Evolutionary conservation across 176 grass and related monocot species (phyloP).

Genomic region (Lolium perenne): DNA sequence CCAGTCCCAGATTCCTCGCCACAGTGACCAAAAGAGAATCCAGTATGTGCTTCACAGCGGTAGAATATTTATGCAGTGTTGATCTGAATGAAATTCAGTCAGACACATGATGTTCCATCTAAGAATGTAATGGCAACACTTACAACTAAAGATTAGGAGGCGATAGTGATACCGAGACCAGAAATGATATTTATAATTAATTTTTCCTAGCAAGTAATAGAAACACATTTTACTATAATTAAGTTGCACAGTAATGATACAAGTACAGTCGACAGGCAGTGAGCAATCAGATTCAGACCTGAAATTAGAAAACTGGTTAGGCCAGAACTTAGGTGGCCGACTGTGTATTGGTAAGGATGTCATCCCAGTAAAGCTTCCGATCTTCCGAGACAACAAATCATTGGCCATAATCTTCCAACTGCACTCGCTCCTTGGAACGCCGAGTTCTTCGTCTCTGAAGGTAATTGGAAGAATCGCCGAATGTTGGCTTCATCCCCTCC

Average conservation of each 20-base stretch:
- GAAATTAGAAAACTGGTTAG: no score
- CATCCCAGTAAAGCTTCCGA: slow-evolving; percentile 65
- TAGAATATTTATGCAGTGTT: slow-evolving; percentile 45
- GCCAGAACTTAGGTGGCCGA: background rate
- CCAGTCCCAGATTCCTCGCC: slow-evolving; percentile 51
- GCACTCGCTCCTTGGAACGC: slow-evolving; percentile 9
- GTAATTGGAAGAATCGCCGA: slow-evolving; percentile 41
- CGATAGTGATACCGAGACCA: no score
- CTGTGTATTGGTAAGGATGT: slow-evolving; percentile 42
- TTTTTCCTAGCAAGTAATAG: no score
- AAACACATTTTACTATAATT: no score
- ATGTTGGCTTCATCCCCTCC: slow-evolving; percentile 35
- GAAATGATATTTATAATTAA: no score
- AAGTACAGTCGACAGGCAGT: no score
- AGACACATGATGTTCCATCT: no score
- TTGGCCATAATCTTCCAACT: slow-evolving; percentile 61
- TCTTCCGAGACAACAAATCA: slow-evolving; percentile 60
- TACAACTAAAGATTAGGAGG: no score
- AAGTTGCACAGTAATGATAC: no score
- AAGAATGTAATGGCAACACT: no score
- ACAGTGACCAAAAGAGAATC: slow-evolving; percentile 48
- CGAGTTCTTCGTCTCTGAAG: slow-evolving; percentile 40
- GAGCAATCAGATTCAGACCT: no score
- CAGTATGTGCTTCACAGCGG: slow-evolving; percentile 47
- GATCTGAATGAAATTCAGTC: slow-evolving; percentile 17